A percentile compares a stretch with the other conserved stretches of the same genome.
phyloP scores from a whole-genome alignment of 495 filamentous ascomycete species.

The Cercophora newfieldiana region DNA sequence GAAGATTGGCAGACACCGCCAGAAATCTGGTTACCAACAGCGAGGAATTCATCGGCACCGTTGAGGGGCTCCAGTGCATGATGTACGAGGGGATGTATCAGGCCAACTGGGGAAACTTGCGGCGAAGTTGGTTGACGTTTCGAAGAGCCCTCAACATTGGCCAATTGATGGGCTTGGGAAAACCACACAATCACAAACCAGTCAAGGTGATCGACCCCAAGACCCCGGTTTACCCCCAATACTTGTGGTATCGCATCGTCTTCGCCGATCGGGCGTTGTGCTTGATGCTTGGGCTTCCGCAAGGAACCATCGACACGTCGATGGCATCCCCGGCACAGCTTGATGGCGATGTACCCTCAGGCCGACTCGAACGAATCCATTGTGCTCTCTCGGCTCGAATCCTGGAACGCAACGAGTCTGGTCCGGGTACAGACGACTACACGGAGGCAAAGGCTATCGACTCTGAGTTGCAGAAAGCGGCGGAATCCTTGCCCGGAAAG shows the following conservation, averaged over 20 bases:
- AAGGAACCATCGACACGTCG: slow-evolving; percentile 23
- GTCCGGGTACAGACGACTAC: slow-evolving; percentile 19
- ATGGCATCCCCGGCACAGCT: slow-evolving; percentile 25
- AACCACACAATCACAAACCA: slow-evolving; percentile 20
- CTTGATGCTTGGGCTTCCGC: slow-evolving; percentile 36
- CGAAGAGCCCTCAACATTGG: slow-evolving; percentile 46
- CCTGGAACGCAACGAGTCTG: slow-evolving; percentile 36
- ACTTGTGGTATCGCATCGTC: slow-evolving; percentile 41
- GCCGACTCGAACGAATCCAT: slow-evolving; percentile 37
- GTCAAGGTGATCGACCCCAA: slow-evolving; percentile 21
- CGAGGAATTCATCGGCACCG: slow-evolving; percentile 44
- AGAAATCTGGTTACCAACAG: slow-evolving; percentile 46
- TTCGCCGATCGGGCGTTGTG: slow-evolving; percentile 30
- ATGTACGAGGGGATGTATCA: slow-evolving; percentile 51
- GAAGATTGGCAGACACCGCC: slow-evolving; percentile 38
- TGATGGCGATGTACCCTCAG: slow-evolving; percentile 23
- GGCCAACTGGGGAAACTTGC: slow-evolving; percentile 47
- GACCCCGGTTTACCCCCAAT: slow-evolving; percentile 18
- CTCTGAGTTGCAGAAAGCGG: slow-evolving; percentile 28
- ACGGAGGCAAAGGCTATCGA: slow-evolving; percentile 31
- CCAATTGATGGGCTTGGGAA: slow-evolving; percentile 48
- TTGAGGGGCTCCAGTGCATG: slow-evolving; percentile 53
- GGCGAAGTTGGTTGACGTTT: slow-evolving; percentile 42
- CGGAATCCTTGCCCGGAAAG: slow-evolving; percentile 26
- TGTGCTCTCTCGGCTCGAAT: slow-evolving; percentile 30